Base-by-base conservation (phyloP, 108 stramenopile species). In the Fistulifera solaris region DNA sequence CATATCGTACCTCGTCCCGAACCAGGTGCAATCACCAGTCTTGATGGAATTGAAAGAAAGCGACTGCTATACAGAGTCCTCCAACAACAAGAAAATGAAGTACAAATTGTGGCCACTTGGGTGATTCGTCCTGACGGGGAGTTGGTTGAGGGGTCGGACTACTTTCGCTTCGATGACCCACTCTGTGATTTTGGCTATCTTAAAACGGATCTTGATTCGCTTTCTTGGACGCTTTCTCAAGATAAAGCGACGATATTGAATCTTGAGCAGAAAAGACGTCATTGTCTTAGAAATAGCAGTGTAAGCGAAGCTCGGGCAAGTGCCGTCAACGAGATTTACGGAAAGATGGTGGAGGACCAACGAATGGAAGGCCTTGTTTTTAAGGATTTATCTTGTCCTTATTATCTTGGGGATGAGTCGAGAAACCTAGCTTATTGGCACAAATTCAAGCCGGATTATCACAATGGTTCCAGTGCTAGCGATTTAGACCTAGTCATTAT, bases 311-410 rank as follows among this genome's bases (percentile, higher is more conserved):
- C 64, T 52, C 54, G 91, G 23, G 68, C 85, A 2, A 39, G 61
- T 13, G 77, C 75, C 2, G 43, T 87, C 16, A 82, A 93, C 22
- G 31, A 44, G 25, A 78, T 76, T 24, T 93, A 80, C 44, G 53
- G 43, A 16, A 44, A 73, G 26, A 71, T 85, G 14, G 91, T 93
- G 1, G 80, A 84, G 48, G 56, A 59, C 10, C 48, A 76, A 46
- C 63, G 71, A 15, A 56, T 72, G 64, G 91, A 93, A 73, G 91
- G 91, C 0, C 38, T 93, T 2, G 53, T 93, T 11, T 45, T 93
- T 15, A 93, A 93, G 49, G 87, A 93, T 64, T 56, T 93, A 7
- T 68, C 79, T 1, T 69, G 83, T n/a, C 85, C 86, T 1, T 78
- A 78, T 39, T 40, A 72, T 40, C 58, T 93, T 5, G 87, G 80